A percentile compares a stretch with the other conserved stretches of the same genome.
phyloP scores from a whole-genome alignment of 2,329 filamentous ascomycete species.

The Xylaria polymorpha region DNA sequence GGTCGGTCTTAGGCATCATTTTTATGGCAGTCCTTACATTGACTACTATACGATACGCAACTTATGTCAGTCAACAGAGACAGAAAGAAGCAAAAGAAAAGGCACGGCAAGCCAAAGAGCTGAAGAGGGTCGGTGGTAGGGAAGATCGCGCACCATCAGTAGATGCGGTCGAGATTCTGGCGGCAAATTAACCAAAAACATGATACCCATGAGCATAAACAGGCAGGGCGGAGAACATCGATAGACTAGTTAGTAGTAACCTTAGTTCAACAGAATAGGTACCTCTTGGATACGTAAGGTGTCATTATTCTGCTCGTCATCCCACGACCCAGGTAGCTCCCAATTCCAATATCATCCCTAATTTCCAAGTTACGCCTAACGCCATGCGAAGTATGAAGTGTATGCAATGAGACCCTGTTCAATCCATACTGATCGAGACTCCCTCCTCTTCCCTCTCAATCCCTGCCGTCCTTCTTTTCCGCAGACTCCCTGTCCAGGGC shows the following conservation, averaged over 20 bases:
- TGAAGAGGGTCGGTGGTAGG: slow-evolving; percentile 58
- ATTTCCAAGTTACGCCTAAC: slow-evolving; percentile 33
- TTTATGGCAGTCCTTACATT: slow-evolving; percentile 73
- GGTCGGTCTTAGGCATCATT: slow-evolving; percentile 72
- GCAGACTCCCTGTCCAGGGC: slow-evolving; percentile 55
- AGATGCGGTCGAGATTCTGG: slow-evolving; percentile 67
- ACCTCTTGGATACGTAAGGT: slow-evolving; percentile 11
- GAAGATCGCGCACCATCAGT: slow-evolving; percentile 60
- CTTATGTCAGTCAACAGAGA: slow-evolving; percentile 64
- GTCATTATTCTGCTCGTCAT: slow-evolving; percentile 4
- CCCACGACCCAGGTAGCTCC: too few relatives aligned
- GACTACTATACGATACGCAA: slow-evolving; percentile 69
- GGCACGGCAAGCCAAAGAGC: slow-evolving; percentile 57
- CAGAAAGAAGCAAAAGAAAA: slow-evolving; percentile 59
- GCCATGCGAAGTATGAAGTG: slow-evolving; percentile 30
- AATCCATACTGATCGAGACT: slow-evolving; percentile 1
- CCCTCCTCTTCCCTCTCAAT: slow-evolving; percentile 1
- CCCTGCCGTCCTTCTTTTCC: slow-evolving; percentile 23
- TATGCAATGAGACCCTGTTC: slow-evolving; percentile 4
- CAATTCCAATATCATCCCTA: slow-evolving; percentile 34
- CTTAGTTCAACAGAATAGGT: slow-evolving; percentile 5
- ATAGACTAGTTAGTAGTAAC: slow-evolving; percentile 19
- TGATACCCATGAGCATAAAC: slow-evolving; percentile 48
- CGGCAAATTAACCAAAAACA: slow-evolving; percentile 60
- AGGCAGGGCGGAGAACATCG: slow-evolving; percentile 30